Evolutionary conservation across 1,139 yeast species (phyloP), one percentile per base, ranked within the genome.

Genomic region (Pichia sp.): DNA sequence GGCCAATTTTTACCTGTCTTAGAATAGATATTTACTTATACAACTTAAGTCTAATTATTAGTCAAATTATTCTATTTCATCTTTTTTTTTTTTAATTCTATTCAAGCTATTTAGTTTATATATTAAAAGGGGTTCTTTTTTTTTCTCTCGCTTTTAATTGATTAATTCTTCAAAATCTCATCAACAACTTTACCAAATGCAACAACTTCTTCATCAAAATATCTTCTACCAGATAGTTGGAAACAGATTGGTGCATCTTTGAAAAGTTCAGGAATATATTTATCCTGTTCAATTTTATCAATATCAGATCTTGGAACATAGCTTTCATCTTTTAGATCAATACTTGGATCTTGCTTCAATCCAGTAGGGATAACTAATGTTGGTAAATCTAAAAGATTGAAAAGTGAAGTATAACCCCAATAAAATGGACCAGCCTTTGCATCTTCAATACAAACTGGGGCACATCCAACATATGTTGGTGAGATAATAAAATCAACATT

Each of bases 351-450:
- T 53, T 76, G 84, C 53, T 59, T 66, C 48, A 77, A 59, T 12
- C 83, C 81, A 8, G 84, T 72, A 54, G 82, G 85, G 60, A 77
- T 65, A 3, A 69, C 69, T 44, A 78, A 69, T 31, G 79, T 69
- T 36, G 86, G 83, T 52, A 75, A 67, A 55, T 80, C 86, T 49
- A 79, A 61, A 42, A 79, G 56, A 56, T 79, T 80, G 69, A 77
- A 82, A 50, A 81, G 69, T 0, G 84, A 61, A 11, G 88, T 80
- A 63, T 81, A 82, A 4, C 85, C 80, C 91, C 93, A 82, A 61
- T 80, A 79, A 56, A 72, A 74, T 11, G 82, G 72, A 40, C 74
- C 71, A 36, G 74, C 79, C 15, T 79, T 76, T 38, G 58, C 62
- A 33, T 57, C 56, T 22, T 54, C 50, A 25, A 53, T 51, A 43